Evolutionary conservation across 192 early-diverging fungal genomes (phyloP).

Genomic region (Entrophospora sp.): DNA sequence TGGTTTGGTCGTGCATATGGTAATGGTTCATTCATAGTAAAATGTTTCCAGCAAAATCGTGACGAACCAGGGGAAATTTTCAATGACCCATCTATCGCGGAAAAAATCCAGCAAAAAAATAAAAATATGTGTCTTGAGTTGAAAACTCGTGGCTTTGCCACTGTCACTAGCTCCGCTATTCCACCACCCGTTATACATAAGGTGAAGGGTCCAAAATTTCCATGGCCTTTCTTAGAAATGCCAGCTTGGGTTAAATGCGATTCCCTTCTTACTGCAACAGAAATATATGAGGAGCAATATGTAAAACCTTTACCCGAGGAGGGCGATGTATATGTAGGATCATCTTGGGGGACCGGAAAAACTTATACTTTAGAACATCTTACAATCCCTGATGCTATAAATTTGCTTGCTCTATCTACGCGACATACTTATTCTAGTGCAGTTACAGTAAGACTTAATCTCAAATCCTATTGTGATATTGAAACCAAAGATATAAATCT

Average conservation of each 20-base stretch:
- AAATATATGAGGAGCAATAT: constrained; percentile 9
- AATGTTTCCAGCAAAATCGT: constrained; percentile 16
- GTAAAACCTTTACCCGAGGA: constrained; percentile 9
- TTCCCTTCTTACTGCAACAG: neutral
- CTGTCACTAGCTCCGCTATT: too few species aligned
- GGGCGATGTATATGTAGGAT: constrained; percentile 8
- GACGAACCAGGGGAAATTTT: constrained; percentile 10
- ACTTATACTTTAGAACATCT: constrained; percentile 11
- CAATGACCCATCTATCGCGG: constrained; percentile 7
- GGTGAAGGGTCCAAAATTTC: neutral
- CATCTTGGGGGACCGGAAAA: constrained; percentile 7
- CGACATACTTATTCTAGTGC: constrained; percentile 1
- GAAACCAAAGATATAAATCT: constrained; percentile 2
- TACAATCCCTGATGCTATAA: neutral
- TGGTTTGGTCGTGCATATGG: neutral
- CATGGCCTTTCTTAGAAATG: constrained; percentile 17
- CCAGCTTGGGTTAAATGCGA: constrained; percentile 7
- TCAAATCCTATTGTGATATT: constrained; percentile 10
- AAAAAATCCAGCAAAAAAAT: constrained; percentile 17
- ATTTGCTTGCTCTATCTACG: neutral
- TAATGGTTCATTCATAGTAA: constrained; percentile 15
- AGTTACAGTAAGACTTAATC: neutral
- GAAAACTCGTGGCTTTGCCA: too few species aligned
- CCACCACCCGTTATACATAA: neutral
- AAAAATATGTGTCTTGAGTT: too few species aligned